phyloP scores from a whole-genome alignment of 345 rosid species.

The Populus alba region DNA sequence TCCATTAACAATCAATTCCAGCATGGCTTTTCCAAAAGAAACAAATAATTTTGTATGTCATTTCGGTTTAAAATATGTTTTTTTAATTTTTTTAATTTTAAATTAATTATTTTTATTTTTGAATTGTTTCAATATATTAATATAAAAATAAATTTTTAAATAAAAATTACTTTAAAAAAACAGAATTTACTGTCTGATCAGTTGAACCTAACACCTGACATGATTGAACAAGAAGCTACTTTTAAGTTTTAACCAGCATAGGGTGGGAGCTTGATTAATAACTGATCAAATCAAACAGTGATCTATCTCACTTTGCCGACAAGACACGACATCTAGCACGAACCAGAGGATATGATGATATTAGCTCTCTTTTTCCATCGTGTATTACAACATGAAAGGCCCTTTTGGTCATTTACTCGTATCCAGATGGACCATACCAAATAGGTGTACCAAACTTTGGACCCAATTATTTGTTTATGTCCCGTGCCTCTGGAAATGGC shows the following conservation, averaged over 20 bases:
- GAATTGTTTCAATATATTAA: too few species aligned
- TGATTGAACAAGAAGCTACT: too few species aligned
- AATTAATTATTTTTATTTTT: too few species aligned
- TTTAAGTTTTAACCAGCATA: neutral
- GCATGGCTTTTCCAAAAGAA: neutral
- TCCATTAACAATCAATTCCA: neutral
- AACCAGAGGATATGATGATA: neutral
- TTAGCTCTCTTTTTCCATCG: neutral
- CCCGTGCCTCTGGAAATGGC: neutral
- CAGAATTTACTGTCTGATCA: too few species aligned
- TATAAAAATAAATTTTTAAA: too few species aligned
- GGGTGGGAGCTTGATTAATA: neutral
- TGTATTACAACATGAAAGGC: neutral
- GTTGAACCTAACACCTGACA: neutral
- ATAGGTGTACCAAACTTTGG: neutral
- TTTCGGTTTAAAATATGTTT: too few species aligned
- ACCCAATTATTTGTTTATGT: neutral
- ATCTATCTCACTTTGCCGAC: neutral
- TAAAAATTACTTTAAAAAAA: too few species aligned
- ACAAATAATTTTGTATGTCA: neutral
- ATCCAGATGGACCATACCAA: too few species aligned
- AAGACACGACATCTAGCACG: neutral
- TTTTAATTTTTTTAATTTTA: too few species aligned
- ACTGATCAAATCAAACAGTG: neutral
- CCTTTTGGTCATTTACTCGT: neutral